Base-by-base conservation (phyloP, 108 stramenopile species). In the Skeletonema costatum region DNA sequence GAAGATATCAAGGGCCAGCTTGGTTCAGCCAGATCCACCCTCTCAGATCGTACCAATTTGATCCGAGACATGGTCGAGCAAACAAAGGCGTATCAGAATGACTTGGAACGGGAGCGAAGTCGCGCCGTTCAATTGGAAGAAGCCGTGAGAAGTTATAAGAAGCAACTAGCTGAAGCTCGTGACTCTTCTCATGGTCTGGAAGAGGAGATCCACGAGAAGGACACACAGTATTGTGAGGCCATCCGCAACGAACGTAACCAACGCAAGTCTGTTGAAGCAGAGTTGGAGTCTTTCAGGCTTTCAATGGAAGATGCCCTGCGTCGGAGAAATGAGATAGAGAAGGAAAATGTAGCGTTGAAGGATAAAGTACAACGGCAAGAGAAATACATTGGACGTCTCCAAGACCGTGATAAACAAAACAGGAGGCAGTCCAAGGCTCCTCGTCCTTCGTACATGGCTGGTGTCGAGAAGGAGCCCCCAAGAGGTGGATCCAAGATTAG, bases 311-410 rank as follows among this genome's bases (percentile, higher is more conserved):
- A 68, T 9, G 36, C 53, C 9, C 25, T 21, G 16, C 70, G 68
- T 39, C 66, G 67, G 29, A 65, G 21, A 31, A 62, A 31, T 53
- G 73, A 73, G 1, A 69, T 74, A 48, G 72, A 73, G 68, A 80
- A 74, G 60, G 73, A 80, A 32, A 73, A 68, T 73, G 42, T 17
- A 5, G 32, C 10, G 0, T 35, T 80, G 53, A 38, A 69, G 60
- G 68, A 73, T 51, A 73, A 73, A 62, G 56, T 80, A 1, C 38
- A 41, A 51, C 21, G 72, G 39, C 72, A 73, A 62, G 73, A 80
- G 42, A 73, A 80, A 21, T 80, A 80, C 51, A 80, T 80, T 56
- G 72, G 35, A 11, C 58, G 65, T 64, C 56, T 80, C 29, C 79
- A 80, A 36, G 64, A 77, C 50, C 48, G 48, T 16, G 65, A 79